Evolutionary conservation across 2,329 filamentous ascomycete species (phyloP).

Genomic region (Epichloe festucae): DNA sequence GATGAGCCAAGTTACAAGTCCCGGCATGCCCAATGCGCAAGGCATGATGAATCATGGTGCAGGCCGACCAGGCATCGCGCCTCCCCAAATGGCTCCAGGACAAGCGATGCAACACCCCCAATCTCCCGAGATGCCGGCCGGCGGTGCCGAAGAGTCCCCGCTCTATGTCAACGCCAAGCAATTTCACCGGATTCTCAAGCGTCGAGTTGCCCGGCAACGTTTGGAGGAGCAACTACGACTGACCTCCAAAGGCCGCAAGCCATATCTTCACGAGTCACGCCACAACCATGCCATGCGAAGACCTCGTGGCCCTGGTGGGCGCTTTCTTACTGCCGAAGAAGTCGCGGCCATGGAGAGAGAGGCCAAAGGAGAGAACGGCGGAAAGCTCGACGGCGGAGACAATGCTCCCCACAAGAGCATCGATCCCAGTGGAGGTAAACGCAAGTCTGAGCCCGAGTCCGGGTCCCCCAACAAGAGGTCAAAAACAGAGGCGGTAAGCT

Average conservation of each 20-base stretch:
- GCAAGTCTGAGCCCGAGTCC: slow-evolving; percentile 43
- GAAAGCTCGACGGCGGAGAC: slow-evolving; percentile 19
- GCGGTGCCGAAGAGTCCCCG: slow-evolving; percentile 74
- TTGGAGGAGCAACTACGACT: slow-evolving; percentile 84
- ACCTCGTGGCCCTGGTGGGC: slow-evolving; percentile 82
- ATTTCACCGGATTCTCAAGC: slow-evolving; percentile 92
- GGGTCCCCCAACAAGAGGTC: slow-evolving; percentile 42
- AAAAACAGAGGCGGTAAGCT: slow-evolving; percentile 33
- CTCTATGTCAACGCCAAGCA: slow-evolving; percentile 98
- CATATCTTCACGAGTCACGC: slow-evolving; percentile 91
- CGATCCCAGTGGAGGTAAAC: slow-evolving; percentile 36
- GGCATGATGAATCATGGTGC: slow-evolving; percentile 61
- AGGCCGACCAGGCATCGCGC: slow-evolving; percentile 35
- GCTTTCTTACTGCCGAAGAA: slow-evolving; percentile 93
- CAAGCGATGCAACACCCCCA: slow-evolving; percentile 57
- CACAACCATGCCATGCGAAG: slow-evolving; percentile 98
- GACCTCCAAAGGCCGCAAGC: slow-evolving; percentile 90
- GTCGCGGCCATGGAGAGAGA: slow-evolving; percentile 76
- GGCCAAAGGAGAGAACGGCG: slow-evolving; percentile 26
- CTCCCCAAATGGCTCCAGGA: slow-evolving; percentile 47
- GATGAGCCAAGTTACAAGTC: slow-evolving; percentile 67
- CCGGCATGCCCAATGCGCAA: slow-evolving; percentile 59
- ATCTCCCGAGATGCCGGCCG: slow-evolving; percentile 66
- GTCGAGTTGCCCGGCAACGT: slow-evolving; percentile 82
- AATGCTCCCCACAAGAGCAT: slow-evolving; percentile 12